Conservation (phyloP, 768 basidiomycete genomes). For the Podaxis mareebaensis region DNA sequence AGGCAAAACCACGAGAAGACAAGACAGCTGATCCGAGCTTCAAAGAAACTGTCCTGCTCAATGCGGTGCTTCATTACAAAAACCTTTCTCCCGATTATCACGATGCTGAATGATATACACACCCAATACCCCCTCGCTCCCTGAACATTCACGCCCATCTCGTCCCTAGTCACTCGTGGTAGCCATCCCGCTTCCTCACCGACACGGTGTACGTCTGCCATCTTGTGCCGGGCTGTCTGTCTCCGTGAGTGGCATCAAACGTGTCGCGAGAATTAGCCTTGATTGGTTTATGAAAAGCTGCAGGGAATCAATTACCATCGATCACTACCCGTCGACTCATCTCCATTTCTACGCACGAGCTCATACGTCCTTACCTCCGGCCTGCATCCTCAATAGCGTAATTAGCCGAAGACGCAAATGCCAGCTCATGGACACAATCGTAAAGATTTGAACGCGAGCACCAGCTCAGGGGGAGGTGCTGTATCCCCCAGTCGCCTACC, state of each 20-base stretch:
- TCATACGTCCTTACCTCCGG: constrained; percentile 12
- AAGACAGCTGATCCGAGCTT: constrained; percentile 30
- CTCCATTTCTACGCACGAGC: constrained; percentile 22
- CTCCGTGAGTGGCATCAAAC: not conserved
- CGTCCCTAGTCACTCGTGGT: constrained; percentile 3
- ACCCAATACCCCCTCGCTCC: not conserved
- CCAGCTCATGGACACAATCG: constrained; percentile 23
- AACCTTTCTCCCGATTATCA: constrained; percentile 31
- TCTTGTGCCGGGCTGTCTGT: not conserved
- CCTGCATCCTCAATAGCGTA: constrained; percentile 13
- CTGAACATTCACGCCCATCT: not conserved
- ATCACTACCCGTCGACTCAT: constrained; percentile 13
- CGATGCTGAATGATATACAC: constrained; percentile 23
- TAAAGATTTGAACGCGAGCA: constrained; percentile 10
- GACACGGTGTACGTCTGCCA: not conserved
- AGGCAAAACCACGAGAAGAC: constrained; percentile 31
- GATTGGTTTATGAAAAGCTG: not conserved
- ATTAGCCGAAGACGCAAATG: constrained; percentile 22
- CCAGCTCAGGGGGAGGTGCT: constrained; percentile 10
- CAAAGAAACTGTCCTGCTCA: constrained; percentile 23
- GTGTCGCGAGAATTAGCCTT: not conserved
- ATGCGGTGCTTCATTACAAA: constrained; percentile 27
- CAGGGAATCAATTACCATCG: constrained; percentile 9
- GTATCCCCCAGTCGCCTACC: constrained; percentile 12
- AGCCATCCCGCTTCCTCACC: constrained; percentile 2